Evolutionary conservation across 2,329 filamentous ascomycete species (phyloP), one percentile per base, ranked within the genome.

Genomic region (Penicillium sp.): DNA sequence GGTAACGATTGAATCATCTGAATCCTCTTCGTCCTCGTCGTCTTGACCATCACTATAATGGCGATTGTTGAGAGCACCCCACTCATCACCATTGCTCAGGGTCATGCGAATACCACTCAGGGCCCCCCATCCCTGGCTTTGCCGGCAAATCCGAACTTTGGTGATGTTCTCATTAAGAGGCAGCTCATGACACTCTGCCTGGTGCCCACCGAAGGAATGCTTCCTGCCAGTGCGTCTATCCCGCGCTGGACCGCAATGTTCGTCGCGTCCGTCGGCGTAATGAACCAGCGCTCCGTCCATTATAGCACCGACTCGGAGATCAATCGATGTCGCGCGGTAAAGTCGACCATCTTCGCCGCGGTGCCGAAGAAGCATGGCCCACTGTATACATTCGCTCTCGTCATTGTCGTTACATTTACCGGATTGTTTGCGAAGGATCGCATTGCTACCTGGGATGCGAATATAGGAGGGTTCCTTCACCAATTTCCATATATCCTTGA

Each of bases 281-380:
- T 76, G 67, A 3, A 81, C 72, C 30, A 76, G 69, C 5, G 74
- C 77, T 24, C 78, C 77, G 52, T 81, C 77, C 42, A 79, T 71
- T 6, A 66, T 62, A 42, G 65, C 69, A 3, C 78, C 78, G 5
- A 79, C 73, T 1, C 77, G 69, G 2, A 80, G 61, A 59, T 81
- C 78, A 26, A 81, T 74, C 16, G 66, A 70, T 1, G 64, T 68
- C 0, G 75, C 77, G n/a, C 67, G 66, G 52, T 20, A 55, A 59
- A 33, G 48, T 21, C 26, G 20, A 8, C 72, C 73, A 28, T 70
- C 62, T 11, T 51, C 23, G 7, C 65, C 61, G 11, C 64, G 62
- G 56, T 64, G 69, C 33, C 65, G 63, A 66, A 33, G 62, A 46
- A 5, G 63, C 54, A 16, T 57, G 33, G 26, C 60, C 51, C 16